These are phyloP conservation scores for Ceratocystis destructans DNA, from an alignment of 2,329 filamentous ascomycete species.

Conservation along the genomic window DNA sequence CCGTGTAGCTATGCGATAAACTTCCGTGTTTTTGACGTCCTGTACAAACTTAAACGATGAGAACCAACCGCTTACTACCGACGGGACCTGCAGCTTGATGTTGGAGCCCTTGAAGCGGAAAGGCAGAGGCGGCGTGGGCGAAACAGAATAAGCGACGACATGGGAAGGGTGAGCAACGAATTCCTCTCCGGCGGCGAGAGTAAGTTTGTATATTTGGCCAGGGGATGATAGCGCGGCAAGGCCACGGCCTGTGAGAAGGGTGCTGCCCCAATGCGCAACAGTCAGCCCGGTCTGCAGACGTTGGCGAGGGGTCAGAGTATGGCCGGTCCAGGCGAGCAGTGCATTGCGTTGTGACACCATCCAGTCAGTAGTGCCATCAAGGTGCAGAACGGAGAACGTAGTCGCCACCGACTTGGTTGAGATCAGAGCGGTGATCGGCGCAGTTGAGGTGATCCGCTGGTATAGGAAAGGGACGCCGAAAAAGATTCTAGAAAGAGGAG, in stretches of 20 bases:
- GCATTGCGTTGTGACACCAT: slow-evolving; percentile 78
- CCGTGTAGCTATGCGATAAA: slow-evolving; percentile 57
- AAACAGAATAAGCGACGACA: slow-evolving; percentile 78
- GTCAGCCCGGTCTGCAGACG: slow-evolving; percentile 61
- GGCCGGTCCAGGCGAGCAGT: slow-evolving; percentile 90
- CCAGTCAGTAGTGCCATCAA: slow-evolving; percentile 93
- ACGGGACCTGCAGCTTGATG: slow-evolving; percentile 63
- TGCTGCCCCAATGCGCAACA: slow-evolving; percentile 81
- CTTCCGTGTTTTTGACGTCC: slow-evolving; percentile 54
- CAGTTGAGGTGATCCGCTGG: slow-evolving; percentile 76
- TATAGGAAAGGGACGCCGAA: slow-evolving; percentile 91
- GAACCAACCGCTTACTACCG: slow-evolving; percentile 45
- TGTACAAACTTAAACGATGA: slow-evolving; percentile 60
- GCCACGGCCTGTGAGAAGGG: slow-evolving; percentile 74
- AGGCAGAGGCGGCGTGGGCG: slow-evolving; percentile 57
- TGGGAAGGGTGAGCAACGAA: slow-evolving; percentile 86
- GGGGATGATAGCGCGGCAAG: slow-evolving; percentile 72
- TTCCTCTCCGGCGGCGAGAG: slow-evolving; percentile 68
- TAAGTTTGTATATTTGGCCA: slow-evolving; percentile 80
- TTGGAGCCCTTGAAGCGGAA: slow-evolving; percentile 75
- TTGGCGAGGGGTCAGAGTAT: slow-evolving; percentile 64
- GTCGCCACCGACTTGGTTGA: slow-evolving; percentile 76
- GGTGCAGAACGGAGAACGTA: slow-evolving; percentile 72
- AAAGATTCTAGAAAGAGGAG: slow-evolving; percentile 64
- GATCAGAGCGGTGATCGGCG: slow-evolving; percentile 75